Evolutionary conservation across 768 basidiomycete species (phyloP).

Genomic region (Suillus americanus): DNA sequence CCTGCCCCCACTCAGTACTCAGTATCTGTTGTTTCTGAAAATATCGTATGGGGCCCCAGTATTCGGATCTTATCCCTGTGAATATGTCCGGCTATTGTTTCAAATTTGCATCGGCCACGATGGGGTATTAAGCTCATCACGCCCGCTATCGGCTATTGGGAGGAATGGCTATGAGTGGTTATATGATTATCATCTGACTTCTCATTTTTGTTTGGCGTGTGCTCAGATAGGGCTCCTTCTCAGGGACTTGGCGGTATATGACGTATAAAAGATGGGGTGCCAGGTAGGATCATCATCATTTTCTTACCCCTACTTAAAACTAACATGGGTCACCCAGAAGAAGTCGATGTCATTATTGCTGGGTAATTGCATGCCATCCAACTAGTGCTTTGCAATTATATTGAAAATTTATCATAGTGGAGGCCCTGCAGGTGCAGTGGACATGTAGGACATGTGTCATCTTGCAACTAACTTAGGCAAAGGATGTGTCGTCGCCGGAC

Average conservation of each 20-base stretch:
- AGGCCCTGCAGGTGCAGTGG: slow-evolving; percentile 54
- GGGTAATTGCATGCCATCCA: slow-evolving; percentile 40
- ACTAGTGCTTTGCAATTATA: neutral
- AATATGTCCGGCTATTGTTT: neutral
- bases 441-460: no score
- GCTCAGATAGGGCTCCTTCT: slow-evolving; percentile 6
- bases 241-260: neutral
- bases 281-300: neutral
- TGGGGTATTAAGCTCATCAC: neutral
- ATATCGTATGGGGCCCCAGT: neutral
- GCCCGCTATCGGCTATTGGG: neutral
- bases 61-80: neutral
- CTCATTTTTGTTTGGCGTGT: neutral
- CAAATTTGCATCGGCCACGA: neutral
- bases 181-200: slow-evolving; percentile 17
- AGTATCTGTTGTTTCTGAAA: neutral
- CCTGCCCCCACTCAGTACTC: neutral
- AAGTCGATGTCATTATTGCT: slow-evolving; percentile 71
- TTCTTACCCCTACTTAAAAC: slow-evolving; percentile 7
- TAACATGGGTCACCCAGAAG: slow-evolving; percentile 54
- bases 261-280: slow-evolving; percentile 15
- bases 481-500: slow-evolving; percentile 67
- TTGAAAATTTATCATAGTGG: slow-evolving; percentile 36
- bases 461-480: slow-evolving; percentile 12
- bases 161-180: neutral